Base-by-base conservation (phyloP, 768 basidiomycete species). In the Suillus ampliporus region DNA sequence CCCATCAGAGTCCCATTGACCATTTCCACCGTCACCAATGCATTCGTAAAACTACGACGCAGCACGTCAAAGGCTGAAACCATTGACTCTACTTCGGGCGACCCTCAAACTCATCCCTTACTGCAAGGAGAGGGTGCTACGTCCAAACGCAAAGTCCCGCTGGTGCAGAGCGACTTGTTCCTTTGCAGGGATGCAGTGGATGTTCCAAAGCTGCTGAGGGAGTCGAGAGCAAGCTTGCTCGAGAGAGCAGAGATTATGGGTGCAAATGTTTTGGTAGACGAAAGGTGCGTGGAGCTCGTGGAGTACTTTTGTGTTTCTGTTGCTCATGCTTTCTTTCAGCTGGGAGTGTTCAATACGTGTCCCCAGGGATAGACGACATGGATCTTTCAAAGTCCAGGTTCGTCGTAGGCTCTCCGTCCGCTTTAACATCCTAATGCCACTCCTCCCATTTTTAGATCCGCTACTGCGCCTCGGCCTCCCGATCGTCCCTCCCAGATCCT, bases 131-230 rank as follows among this genome's bases (percentile, higher is more conserved):
- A 76, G 23, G 69, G 64, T 5, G 67, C 71, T 19, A 77, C 74
- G 1, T 63, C 68, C 57, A 61, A 62, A 28, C 62, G 71, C 52
- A 72, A 72, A 51, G 76, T 80, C 15, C 70, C 73, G 3, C 64
- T 82, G 23, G 73, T 63, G 40, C 74, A 79, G 28, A 67, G 65
- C 4, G 80, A 89, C 62, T 74, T 78, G 13, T 91, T 83, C 66
- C 72, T 85, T 14, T 91, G 90, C 66, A 75, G 76, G 4, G 87
- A 83, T 51, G 90, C 83, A 2, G 90, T 92, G 37, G 87, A 90
- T 68, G 79, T 84, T 40, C 69, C 74, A 23, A 83, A 82, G 60
- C 78, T 92, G 15, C 76, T 92, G 54, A 76, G 87, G 14, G 83
- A 80, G 5, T 83, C 86, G 34, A 81, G 89, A 52, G 73, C 77